These are phyloP conservation scores for Baorangia bicolor DNA, from an alignment of 768 basidiomycete species.

Conservation along the genomic window DNA sequence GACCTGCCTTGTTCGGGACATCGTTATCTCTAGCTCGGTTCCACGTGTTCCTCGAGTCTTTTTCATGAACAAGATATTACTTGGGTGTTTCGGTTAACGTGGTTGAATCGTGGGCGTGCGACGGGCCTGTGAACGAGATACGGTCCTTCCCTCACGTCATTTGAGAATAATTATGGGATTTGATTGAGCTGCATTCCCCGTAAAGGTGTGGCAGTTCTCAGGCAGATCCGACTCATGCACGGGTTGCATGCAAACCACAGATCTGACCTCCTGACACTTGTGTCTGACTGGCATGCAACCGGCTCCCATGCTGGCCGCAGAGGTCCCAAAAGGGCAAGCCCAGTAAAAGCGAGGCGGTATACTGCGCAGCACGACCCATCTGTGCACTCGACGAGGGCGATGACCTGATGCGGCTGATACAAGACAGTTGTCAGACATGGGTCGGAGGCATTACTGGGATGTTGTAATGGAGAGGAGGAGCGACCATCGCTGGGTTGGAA, in stretches of 20 bases:
- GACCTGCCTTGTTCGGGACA: slow-evolving; percentile 7
- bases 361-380: not conserved
- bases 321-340: slow-evolving; percentile 6
- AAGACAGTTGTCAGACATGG: slow-evolving; percentile 1
- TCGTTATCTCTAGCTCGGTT: slow-evolving; percentile 14
- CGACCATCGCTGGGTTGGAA: slow-evolving; percentile 30
- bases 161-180: slow-evolving; percentile 12
- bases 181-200: slow-evolving; percentile 13
- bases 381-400: slow-evolving; percentile 2
- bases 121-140: slow-evolving; percentile 17
- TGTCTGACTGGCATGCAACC: slow-evolving; percentile 19
- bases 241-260: slow-evolving; percentile 11
- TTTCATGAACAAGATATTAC: slow-evolving; percentile 8
- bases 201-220: slow-evolving; percentile 24
- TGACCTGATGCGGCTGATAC: not conserved
- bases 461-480: slow-evolving; percentile 5
- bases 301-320: slow-evolving; percentile 8
- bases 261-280: slow-evolving; percentile 18
- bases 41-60: slow-evolving; percentile 9
- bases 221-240: slow-evolving; percentile 29
- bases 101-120: slow-evolving; percentile 3
- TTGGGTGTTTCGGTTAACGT: slow-evolving; percentile 21
- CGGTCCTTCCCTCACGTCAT: slow-evolving; percentile 18
- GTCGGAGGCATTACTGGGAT: slow-evolving; percentile 7
- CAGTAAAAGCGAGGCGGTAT: not conserved